Evolutionary conservation across 2,329 filamentous ascomycete genomes (phyloP).

Genomic region (Trichoderma gracile): DNA sequence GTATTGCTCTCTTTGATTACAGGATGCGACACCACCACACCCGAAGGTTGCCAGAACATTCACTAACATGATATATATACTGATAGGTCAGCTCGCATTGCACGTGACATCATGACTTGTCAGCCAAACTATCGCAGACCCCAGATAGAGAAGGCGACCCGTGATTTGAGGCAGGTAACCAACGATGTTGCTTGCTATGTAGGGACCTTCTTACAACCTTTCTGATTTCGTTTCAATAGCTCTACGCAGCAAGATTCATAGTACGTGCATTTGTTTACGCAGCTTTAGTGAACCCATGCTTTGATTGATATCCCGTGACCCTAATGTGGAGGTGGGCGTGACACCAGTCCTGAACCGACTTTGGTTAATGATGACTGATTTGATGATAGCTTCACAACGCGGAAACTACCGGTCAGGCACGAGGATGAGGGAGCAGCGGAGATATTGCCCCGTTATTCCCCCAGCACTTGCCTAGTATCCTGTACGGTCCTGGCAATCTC

Average conservation of each 20-base stretch:
- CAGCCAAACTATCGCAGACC: conserved; percentile 3
- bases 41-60: not conserved
- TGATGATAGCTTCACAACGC: not conserved
- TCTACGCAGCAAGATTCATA: not conserved
- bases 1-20: not conserved
- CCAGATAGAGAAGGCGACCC: not conserved
- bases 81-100: not conserved
- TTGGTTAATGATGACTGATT: not conserved
- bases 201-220: not conserved
- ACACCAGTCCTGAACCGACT: too few relatives aligned
- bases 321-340: too few relatives aligned
- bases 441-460: not conserved
- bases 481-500: conserved; percentile 1
- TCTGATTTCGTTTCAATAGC: not conserved
- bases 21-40: not conserved
- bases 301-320: not conserved
- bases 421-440: not conserved
- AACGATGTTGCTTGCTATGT: conserved; percentile 5
- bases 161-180: conserved; percentile 7
- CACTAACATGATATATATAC: conserved; percentile 9
- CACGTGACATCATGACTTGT: conserved; percentile 3
- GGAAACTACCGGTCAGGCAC: not conserved
- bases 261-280: conserved; percentile 2
- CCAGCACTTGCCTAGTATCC: not conserved
- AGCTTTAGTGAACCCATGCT: conserved; percentile 7